Conservation (phyloP, 352 stramenopile genomes). For the Phytopythium chamaehyphon region DNA sequence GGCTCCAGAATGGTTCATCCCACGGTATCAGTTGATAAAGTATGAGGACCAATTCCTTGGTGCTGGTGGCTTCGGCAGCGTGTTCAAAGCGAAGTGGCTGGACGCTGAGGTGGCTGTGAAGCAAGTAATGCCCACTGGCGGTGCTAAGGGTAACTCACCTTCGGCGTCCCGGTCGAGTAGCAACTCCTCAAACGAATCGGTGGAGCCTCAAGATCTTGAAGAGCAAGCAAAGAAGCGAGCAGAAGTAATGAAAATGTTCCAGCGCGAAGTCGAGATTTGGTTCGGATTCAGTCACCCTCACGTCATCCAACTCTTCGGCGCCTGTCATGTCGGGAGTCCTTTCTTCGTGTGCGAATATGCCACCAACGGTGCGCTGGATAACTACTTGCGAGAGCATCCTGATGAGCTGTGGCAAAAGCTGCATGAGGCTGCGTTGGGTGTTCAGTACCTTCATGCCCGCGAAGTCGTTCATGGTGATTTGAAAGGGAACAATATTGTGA, state of each 20-base stretch:
- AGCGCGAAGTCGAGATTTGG: neutral
- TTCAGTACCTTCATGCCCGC: slow-evolving; percentile 36
- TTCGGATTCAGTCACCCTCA: slow-evolving; percentile 50
- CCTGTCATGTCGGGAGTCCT: slow-evolving; percentile 12
- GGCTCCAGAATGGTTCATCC: slow-evolving; percentile 2
- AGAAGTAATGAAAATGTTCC: neutral
- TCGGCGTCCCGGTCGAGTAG: neutral
- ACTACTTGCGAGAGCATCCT: slow-evolving; percentile 13
- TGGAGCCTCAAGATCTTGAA: neutral
- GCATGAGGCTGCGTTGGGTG: slow-evolving; percentile 20
- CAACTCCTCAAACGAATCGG: neutral
- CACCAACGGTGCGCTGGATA: slow-evolving; percentile 14
- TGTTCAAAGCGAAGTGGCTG: neutral
- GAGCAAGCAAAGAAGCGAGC: neutral
- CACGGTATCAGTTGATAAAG: neutral
- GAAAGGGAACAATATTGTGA: slow-evolving; percentile 72
- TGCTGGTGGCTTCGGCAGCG: neutral
- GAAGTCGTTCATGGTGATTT: slow-evolving; percentile 29
- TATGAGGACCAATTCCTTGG: neutral
- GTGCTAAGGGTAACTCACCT: neutral
- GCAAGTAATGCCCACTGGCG: neutral
- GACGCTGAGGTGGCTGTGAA: neutral
- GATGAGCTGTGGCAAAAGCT: slow-evolving; percentile 21
- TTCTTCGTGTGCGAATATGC: slow-evolving; percentile 28
- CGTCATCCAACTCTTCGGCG: slow-evolving; percentile 73